These are phyloP conservation scores for Pseudocercospora fuligena DNA, from an alignment of 2,329 filamentous ascomycete genomes.

Conservation along the genomic window DNA sequence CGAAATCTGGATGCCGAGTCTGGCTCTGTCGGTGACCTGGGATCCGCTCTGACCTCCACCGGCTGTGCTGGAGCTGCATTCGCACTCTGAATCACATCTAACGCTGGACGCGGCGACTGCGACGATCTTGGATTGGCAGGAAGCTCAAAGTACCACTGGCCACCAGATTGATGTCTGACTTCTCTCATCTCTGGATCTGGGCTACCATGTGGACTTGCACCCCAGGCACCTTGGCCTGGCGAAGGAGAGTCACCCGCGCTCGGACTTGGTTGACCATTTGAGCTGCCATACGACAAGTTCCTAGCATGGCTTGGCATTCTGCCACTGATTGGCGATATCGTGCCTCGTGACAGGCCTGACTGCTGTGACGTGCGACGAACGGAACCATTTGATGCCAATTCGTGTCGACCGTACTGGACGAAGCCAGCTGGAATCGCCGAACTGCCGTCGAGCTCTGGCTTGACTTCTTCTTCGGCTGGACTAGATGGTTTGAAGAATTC, in stretches of 20 bases:
- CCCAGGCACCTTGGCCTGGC: background rate
- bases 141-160: conserved; percentile 12
- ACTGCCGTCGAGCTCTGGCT: conserved; percentile 27
- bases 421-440: conserved; percentile 16
- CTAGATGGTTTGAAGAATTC: conserved; percentile 22
- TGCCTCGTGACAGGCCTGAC: conserved; percentile 22
- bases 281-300: conserved; percentile 19
- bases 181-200: conserved; percentile 8
- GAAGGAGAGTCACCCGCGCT: conserved; percentile 10
- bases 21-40: background rate
- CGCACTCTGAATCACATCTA: background rate
- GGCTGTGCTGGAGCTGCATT: background rate
- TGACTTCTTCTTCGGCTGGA: conserved; percentile 20
- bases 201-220: background rate
- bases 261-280: conserved; percentile 16
- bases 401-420: conserved; percentile 19
- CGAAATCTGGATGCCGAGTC: background rate
- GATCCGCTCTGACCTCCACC: conserved; percentile 6
- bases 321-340: conserved; percentile 23
- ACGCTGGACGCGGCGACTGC: background rate
- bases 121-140: background rate
- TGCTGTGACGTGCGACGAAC: conserved; percentile 21
- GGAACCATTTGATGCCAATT: conserved; percentile 20
- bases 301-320: conserved; percentile 18
- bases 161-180: conserved; percentile 4